Evolutionary conservation across 2,329 filamentous ascomycete species (phyloP), one percentile per base, ranked within the genome.

Genomic region (Dendrostoma leiphaemia): DNA sequence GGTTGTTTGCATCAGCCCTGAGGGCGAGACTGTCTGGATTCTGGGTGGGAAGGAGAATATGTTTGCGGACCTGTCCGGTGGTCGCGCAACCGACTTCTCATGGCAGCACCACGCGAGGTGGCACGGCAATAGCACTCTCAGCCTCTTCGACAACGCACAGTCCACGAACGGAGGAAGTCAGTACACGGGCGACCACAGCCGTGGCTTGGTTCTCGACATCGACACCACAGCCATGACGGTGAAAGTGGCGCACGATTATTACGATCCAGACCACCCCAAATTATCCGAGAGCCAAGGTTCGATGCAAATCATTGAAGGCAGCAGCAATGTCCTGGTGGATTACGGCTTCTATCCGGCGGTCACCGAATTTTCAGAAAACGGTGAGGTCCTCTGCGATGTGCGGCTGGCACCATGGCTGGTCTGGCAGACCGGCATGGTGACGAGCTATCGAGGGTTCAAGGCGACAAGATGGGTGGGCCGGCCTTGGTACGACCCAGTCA

Each of bases 21-120:
- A 65, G 31, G 69, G 70, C 9, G 51, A 65, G 10, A 62, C 64
- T 1, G 55, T 72, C 19, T 74, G 71, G 71, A 64, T 62, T 1
- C 64, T 74, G 3, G 71, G 71, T 23, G 70, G 71, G 17, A 61
- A 59, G 21, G 37, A 59, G 15, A 72, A 68, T 53, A 61, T 68
- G 46, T 73, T 73, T 51, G 9, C 32, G 9, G 71, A 74, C 49
- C 53, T 71, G 1, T 69, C 67, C 29, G 64, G 57, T 9, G 69
- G 68, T 8, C 59, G 52, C 6, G 71, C 70, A 8, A 70, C 66
- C 26, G 62, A 69, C 54, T 71, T 73, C 59, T 61, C 63, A 45
- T 73, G 70, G 65, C 70, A 74, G 59, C 71, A 73, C 59, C 67
- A 73, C 48, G 69, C 67, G 9, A 65, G 66, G 17, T 64, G 70